Base-by-base conservation (phyloP, 2,329 filamentous ascomycete species). In the Curvularia eragrostidis region DNA sequence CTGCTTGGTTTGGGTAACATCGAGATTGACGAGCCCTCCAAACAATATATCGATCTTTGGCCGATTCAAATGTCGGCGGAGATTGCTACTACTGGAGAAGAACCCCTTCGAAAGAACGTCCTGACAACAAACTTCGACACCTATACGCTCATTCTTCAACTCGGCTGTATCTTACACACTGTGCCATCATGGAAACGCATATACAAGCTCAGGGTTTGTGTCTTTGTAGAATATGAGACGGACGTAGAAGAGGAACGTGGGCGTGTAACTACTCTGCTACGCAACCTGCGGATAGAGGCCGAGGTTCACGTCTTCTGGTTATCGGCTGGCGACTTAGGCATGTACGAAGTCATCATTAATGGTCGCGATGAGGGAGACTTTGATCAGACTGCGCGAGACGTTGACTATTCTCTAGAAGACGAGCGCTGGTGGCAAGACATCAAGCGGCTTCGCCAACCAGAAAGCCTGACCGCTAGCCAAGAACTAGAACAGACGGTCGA, bases 11-110 rank as follows among this genome's bases (percentile, higher is more conserved):
- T 75, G 0, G 54, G 56, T 8, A 61, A 67, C 1, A 46, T 65
- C 0, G 82, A 85, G 19, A 75, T 81, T 0, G 81, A 86, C 38
- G 83, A 82, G 18, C 86, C 88, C 52, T 81, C 80, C 3, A 94
- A 94, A 71, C 91, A 87, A 68, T 94, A 89, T 69, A 91, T 96
- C 60, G 92, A 96, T 69, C 79, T 96, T 4, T 96, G 92, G 92
- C 92, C 92, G 0, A 95, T 96, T 52, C 93, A 96, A 65, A 96
- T 96, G 91, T 94, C 91, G 5, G 91, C 91, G 1, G 91, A 94
- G 67, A 85, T 95, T 32, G 85, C 87, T 0, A 82, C 89, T 1
- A 87, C 62, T 13, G 69, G 70, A 5, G 72, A 62, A 84, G 70
- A 72, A 34, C 64, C 67, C 3, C 65, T 64, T 10, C 84, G 83